Evolutionary conservation across 2,329 filamentous ascomycete genomes (phyloP), one percentile per base, ranked within the genome.

Genomic region (Colletotrichum spaethianum): DNA sequence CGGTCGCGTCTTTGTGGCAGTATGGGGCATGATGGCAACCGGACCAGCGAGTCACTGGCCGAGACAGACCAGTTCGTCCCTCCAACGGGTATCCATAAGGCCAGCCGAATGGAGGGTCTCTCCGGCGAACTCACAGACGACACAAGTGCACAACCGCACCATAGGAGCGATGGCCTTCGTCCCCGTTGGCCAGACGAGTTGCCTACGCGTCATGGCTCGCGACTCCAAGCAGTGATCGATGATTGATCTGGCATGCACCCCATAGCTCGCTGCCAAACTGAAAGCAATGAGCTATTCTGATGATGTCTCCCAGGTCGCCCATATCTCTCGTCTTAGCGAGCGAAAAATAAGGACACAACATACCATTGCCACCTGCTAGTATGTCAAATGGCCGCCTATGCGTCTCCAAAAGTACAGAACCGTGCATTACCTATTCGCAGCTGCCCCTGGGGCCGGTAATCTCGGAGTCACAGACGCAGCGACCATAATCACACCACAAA

Each of bases 401-500:
- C 12, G 23, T 48, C 46, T 23, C 4, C 48, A 50, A 26, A n/a
- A 14, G 48, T 7, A 26, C 12, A 28, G 20, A 50, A 50, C 46
- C 46, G 14, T 63, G 42, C 16, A 28, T 23, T n/a, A 20, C 8
- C 31, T n/a, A 20, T 11, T 12, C 16, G 3, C 42, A 28, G 33
- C 53, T 28, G 36, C 69, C 69, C 69, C 63, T 69, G 64, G 42
- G 48, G 42, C 28, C 57, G 65, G 69, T 63, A 69, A 72, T 63
- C 59, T 69, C 69, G 69, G 52, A 23, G 64, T 26, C 59, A 18
- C 36, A 26, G 26, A 52, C 28, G 61, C 53, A 53, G 44, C 44
- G 59, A 46, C 16, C 36, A 72, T 36, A 72, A 72, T 72, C 69
- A 63, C 65, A 69, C 69, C 69, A 72, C 65, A 60, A 72, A 69